Conservation (phyloP, 192 early-diverging fungal species). For the Coemansia sp. region DNA sequence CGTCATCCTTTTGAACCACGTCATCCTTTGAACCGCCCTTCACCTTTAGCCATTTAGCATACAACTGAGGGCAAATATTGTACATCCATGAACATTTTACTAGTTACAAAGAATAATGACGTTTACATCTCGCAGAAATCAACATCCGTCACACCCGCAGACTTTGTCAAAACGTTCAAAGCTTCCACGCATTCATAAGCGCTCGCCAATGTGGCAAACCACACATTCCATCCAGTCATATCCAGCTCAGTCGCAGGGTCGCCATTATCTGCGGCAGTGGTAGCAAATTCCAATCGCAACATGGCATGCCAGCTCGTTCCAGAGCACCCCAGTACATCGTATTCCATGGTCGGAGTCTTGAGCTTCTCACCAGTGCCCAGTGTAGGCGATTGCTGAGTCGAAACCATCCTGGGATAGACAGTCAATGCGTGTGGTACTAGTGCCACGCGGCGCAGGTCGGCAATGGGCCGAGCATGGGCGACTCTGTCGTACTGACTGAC, state of each 20-base stretch:
- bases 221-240: conserved; percentile 28
- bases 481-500: conserved; percentile 44
- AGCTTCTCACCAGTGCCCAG: background rate
- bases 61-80: background rate
- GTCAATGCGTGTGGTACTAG: conserved; percentile 10
- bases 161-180: conserved; percentile 19
- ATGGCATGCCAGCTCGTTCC: conserved; percentile 45
- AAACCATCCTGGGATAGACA: background rate
- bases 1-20: too few species aligned
- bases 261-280: background rate
- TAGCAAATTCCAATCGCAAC: conserved; percentile 44
- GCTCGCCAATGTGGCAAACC: conserved; percentile 46
- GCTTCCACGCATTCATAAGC: conserved; percentile 48
- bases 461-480: conserved; percentile 22
- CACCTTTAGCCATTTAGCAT: too few species aligned
- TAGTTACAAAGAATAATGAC: background rate
- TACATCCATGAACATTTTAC: background rate
- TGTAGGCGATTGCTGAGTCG: background rate
- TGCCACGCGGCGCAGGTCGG: conserved; percentile 31
- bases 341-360: background rate
- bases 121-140: conserved; percentile 12
- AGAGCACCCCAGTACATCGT: conserved; percentile 20
- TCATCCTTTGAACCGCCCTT: too few species aligned
- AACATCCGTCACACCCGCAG: conserved; percentile 8
- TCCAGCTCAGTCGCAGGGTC: background rate